Percentiles rank a stretch among this genome's conserved stretches.
phyloP scores from a whole-genome alignment of 768 basidiomycete genomes.

The Auriscalpium microsporum region DNA sequence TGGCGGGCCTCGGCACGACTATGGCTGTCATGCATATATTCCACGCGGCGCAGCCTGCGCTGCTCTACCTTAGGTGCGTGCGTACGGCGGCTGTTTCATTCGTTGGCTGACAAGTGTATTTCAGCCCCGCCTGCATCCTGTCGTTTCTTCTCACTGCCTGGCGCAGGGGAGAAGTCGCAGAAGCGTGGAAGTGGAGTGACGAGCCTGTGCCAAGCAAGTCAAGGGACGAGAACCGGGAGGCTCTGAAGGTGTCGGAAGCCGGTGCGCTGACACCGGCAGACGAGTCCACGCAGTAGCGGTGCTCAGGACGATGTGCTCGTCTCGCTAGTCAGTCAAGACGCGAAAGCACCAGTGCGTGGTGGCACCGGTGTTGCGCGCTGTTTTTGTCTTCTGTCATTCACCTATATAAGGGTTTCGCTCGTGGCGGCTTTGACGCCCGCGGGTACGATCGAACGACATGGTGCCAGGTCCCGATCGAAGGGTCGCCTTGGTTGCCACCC shows the following conservation, averaged over 20 bases:
- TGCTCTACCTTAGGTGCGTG: constrained; percentile 83
- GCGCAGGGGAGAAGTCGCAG: constrained; percentile 57
- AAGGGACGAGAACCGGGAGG: constrained; percentile 1
- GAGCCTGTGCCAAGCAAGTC: constrained; percentile 20
- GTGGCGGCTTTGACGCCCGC: too few species aligned
- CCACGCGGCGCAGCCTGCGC: constrained; percentile 76
- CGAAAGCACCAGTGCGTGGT: not conserved
- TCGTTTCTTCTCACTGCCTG: constrained; percentile 55
- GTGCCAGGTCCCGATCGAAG: too few species aligned
- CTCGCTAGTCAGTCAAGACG: not conserved
- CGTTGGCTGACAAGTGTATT: constrained; percentile 1
- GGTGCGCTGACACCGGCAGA: too few species aligned
- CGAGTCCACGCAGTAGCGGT: too few species aligned
- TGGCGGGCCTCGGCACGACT: constrained; percentile 61
- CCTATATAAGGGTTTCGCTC: too few species aligned
- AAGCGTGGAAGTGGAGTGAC: constrained; percentile 70
- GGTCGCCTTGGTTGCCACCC: too few species aligned
- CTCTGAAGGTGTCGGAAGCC: too few species aligned
- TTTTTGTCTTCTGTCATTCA: too few species aligned
- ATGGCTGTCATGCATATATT: constrained; percentile 82
- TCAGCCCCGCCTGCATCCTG: constrained; percentile 68
- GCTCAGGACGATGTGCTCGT: too few species aligned
- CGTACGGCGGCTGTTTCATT: too few species aligned
- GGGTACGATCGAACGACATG: too few species aligned
- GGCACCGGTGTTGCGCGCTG: too few species aligned